These are phyloP conservation scores for Mycena floridula DNA, from an alignment of 768 basidiomycete genomes.

Conservation along the genomic window DNA sequence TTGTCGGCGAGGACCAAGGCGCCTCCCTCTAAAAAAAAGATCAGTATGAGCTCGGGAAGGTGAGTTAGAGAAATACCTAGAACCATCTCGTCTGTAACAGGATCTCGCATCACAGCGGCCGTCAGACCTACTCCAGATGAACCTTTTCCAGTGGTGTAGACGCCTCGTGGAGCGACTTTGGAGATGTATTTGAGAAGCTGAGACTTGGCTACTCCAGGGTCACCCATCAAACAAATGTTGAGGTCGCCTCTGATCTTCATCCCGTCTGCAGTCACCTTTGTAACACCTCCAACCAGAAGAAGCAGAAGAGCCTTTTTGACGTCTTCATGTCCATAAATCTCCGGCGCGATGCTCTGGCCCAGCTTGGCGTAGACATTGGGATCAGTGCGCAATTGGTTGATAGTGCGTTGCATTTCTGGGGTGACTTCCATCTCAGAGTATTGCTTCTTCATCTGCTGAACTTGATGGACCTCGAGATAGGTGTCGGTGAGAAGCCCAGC, in stretches of 20 bases:
- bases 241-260: slow-evolving; percentile 99
- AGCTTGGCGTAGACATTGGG: slow-evolving; percentile 82
- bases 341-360: slow-evolving; percentile 92
- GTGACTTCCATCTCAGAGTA: slow-evolving; percentile 94
- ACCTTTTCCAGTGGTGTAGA: slow-evolving; percentile 98
- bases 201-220: slow-evolving; percentile 98
- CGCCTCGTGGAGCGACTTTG: slow-evolving; percentile 94
- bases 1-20: slow-evolving; percentile 99
- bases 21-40: slow-evolving; percentile 74
- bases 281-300: slow-evolving; percentile 92
- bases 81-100: slow-evolving; percentile 99
- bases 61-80: slow-evolving; percentile 59
- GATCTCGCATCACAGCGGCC: slow-evolving; percentile 98
- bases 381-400: slow-evolving; percentile 65
- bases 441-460: slow-evolving; percentile 95
- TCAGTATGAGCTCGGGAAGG: slow-evolving; percentile 1
- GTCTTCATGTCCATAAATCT: slow-evolving; percentile 96
- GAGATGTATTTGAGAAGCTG: slow-evolving; percentile 97
- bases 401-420: slow-evolving; percentile 66
- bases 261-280: slow-evolving; percentile 91
- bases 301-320: slow-evolving; percentile 95
- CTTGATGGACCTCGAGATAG: slow-evolving; percentile 86
- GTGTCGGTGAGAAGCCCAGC: slow-evolving; percentile 97
- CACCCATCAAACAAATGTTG: slow-evolving; percentile 98
- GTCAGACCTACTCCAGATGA: slow-evolving; percentile 98